Percentiles rank a stretch among this genome's conserved stretches.
Evolutionary conservation across 345 rosid genomes (phyloP).

Genomic region (Salix viminalis): DNA sequence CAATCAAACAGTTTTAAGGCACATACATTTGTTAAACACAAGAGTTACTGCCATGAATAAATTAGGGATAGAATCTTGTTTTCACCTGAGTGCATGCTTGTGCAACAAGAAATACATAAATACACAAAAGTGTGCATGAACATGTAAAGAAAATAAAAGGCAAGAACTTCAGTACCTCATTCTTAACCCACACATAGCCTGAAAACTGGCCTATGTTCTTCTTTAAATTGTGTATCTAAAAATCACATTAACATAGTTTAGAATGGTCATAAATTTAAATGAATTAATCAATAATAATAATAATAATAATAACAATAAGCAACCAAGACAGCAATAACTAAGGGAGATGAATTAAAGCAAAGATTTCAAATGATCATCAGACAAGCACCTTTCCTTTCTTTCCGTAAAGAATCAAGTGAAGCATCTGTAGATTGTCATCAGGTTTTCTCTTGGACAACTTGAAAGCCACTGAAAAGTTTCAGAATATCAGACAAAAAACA

Average conservation of each 20-base stretch:
- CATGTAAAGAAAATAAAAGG: constrained; percentile 1
- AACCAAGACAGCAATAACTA: constrained; percentile 5
- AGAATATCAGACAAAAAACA: constrained; percentile 24
- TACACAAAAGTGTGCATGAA: background rate
- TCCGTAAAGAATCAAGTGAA: constrained; percentile 80
- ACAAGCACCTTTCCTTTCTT: constrained; percentile 90
- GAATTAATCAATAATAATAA: background rate
- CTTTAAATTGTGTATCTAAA: constrained; percentile 71
- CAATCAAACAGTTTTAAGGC: constrained; percentile 1
- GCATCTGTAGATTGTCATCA: constrained; percentile 73
- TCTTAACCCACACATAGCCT: constrained; percentile 80
- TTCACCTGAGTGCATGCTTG: background rate
- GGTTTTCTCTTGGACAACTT: constrained; percentile 92
- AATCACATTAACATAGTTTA: background rate
- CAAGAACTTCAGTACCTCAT: constrained; percentile 51
- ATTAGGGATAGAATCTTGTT: background rate
- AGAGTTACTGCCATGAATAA: background rate
- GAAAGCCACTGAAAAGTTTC: constrained; percentile 78
- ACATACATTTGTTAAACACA: background rate
- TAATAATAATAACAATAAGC: background rate
- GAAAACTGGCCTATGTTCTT: constrained; percentile 87
- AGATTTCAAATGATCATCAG: background rate
- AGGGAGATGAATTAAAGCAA: background rate
- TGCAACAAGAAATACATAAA: background rate
- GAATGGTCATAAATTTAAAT: background rate